Base-by-base conservation (phyloP, 768 basidiomycete species). In the Polyporus arcularius region DNA sequence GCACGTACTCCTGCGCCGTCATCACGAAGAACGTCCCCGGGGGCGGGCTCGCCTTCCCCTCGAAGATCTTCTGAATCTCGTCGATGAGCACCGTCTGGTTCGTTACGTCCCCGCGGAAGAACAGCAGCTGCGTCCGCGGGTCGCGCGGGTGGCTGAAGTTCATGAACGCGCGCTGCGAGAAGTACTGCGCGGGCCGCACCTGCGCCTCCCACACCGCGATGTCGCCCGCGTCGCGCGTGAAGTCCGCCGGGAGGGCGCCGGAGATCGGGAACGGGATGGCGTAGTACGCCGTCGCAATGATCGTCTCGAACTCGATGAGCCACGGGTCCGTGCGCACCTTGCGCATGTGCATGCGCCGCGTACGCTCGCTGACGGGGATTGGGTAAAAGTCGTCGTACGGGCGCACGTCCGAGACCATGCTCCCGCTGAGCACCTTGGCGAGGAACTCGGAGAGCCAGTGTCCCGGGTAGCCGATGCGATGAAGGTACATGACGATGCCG, bases 361-460 rank as follows among this genome's bases (percentile, higher is more conserved):
- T 12, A 5, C 46, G 38, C 15, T 70, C 60, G 9, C 56, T 53
- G 15, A 71, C 21, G 4, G 70, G 70, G 12, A 72, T 68, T 15
- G 76, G 77, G 38, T 68, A 63, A 3, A 41, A 42, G 8, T 57
- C 68, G 16, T 65, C 55, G 66, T 73, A 76, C 4, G 72, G 68
- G 18, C 57, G 55, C 53, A 65, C 65, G 58, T 73, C 70, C 42
- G 70, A 71, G 38, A 62, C 47, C 43, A 75, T 59, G 31, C 43
- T 65, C 42, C 72, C 68, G 39, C 66, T 62, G 9, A 76, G 60
- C 14, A 74, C 54, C 14, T 58, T 63, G 53, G 70, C 64, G 18
- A 67, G 28, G 63, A 70, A 73, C 10, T 75, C 74, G 48, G 69
- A 65, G 39, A 78, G 71, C 76, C 75, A 77, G 60, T 75, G 77